phyloP scores from a whole-genome alignment of 306 rosid species.

The Prunus davidiana region DNA sequence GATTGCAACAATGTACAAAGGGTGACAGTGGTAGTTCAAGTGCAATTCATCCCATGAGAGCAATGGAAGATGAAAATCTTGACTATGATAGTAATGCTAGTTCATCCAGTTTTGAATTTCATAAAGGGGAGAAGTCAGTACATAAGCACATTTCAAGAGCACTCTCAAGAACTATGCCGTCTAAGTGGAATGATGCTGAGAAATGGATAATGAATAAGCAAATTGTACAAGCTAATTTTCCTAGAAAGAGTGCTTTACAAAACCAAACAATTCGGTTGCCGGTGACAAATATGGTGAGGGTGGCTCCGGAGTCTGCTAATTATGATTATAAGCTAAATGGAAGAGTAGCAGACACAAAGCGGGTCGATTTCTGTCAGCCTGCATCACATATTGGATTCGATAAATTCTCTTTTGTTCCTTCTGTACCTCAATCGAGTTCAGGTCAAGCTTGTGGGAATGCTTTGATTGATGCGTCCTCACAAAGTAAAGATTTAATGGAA shows the following conservation, averaged over 20 bases:
- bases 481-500: conserved; percentile 59
- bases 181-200: conserved; percentile 96
- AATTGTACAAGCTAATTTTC: conserved; percentile 34
- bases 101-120: conserved; percentile 97
- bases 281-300: conserved; percentile 53
- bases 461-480: conserved; percentile 44
- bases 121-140: conserved; percentile 71
- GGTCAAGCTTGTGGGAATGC: conserved; percentile 47
- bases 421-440: conserved; percentile 35
- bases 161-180: conserved; percentile 71
- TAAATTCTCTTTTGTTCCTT: conserved; percentile 67
- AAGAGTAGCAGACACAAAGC: conserved; percentile 57
- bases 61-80: conserved; percentile 71
- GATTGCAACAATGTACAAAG: conserved; percentile 48
- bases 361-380: conserved; percentile 72
- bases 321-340: conserved; percentile 49
- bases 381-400: conserved; percentile 53
- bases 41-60: conserved; percentile 55
- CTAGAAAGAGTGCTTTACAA: conserved; percentile 50
- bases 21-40: conserved; percentile 59
- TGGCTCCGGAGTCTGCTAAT: conserved; percentile 67
- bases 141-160: conserved; percentile 53
- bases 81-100: conserved; percentile 97
- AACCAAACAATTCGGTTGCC: conserved; percentile 58
- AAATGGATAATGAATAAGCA: conserved; percentile 91